Evolutionary conservation across 2,329 filamentous ascomycete species (phyloP).

Genomic region (Camptophora hylomeconis): DNA sequence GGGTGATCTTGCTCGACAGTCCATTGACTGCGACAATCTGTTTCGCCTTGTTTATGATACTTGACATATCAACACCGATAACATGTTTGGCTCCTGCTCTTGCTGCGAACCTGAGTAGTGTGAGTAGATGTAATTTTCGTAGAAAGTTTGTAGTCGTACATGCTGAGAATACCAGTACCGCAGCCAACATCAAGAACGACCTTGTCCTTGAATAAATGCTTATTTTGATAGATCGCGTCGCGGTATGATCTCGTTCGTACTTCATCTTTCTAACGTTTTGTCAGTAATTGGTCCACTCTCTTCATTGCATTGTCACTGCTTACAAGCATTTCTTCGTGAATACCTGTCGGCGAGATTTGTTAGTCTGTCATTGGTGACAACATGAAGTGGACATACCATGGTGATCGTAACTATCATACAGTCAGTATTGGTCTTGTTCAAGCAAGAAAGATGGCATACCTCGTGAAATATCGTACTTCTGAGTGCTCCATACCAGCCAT

Average conservation of each 20-base stretch:
- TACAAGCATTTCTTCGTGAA: constrained; percentile 24
- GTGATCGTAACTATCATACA: constrained; percentile 70
- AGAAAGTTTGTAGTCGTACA: constrained; percentile 43
- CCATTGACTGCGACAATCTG: constrained; percentile 91
- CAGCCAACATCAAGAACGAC: constrained; percentile 94
- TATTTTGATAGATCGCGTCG: constrained; percentile 94
- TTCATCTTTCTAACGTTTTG: constrained; percentile 56
- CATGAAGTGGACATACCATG: too few relatives aligned
- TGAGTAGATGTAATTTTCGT: constrained; percentile 1
- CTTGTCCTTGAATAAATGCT: constrained; percentile 84
- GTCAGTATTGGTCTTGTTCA: constrained; percentile 9
- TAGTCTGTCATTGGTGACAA: constrained; percentile 21
- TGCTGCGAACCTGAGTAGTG: constrained; percentile 67
- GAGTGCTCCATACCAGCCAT: constrained; percentile 65
- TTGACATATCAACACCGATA: constrained; percentile 98
- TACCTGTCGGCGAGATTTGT: constrained; percentile 17
- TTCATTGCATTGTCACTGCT: too few relatives aligned
- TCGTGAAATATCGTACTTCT: constrained; percentile 99
- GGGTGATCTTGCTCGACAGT: constrained; percentile 88
- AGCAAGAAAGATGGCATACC: constrained; percentile 39
- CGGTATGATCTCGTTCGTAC: constrained; percentile 94
- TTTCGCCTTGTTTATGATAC: constrained; percentile 95
- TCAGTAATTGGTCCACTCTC: too few relatives aligned
- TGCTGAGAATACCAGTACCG: constrained; percentile 94
- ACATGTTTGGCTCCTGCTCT: constrained; percentile 96